Evolutionary conservation across 106 monocot genomes (phyloP), one percentile per base, ranked within the genome.

Genomic region (Cymbidium sinense): DNA sequence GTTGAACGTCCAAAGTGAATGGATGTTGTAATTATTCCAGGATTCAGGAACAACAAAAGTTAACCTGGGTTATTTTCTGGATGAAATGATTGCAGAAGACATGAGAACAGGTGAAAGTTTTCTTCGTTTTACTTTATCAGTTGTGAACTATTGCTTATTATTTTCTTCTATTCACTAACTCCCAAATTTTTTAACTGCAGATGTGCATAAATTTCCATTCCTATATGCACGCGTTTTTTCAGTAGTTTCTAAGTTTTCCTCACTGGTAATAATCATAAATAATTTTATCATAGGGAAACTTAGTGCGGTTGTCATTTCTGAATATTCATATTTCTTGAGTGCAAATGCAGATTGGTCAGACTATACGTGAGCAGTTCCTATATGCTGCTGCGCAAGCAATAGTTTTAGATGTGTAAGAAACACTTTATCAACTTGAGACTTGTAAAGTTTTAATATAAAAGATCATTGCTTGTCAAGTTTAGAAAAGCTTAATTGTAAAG

Each of bases 171-270:
- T 39, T 69, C 39, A 35, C 34, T 71, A 28, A 55, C 43, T 70
- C 19, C 74, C 43, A 9, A 69, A 58, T 29, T 76, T 64, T 36
- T 36, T 51, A 5, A 51, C 75, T 36, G 33, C 86, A 98, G 96
- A 88, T 41, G 50, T 87, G 52, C 79, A 87, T 80, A 81, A 91
- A 75, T 90, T 79, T 74, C 94, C 96, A 71, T 98, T 98, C 84
- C 87, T 98, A 65, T 87, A 90, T 85, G 91, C 94, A 34, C 94
- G 96, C n/a, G 73, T 79, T 79, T 94, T 94, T 77, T 83, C 87
- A 37, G 79, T 78, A 21, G 87, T 90, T 43, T 85, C 94, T 43
- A 94, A 94, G 75, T 98, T 92, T 64, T 85, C 82, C 76, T 84
- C 87, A 70, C 67, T 94, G 91, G 94, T 98, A 86, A 77, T 5